Evolutionary conservation across 116 monocot species (phyloP).

Genomic region (Zostera marina): DNA sequence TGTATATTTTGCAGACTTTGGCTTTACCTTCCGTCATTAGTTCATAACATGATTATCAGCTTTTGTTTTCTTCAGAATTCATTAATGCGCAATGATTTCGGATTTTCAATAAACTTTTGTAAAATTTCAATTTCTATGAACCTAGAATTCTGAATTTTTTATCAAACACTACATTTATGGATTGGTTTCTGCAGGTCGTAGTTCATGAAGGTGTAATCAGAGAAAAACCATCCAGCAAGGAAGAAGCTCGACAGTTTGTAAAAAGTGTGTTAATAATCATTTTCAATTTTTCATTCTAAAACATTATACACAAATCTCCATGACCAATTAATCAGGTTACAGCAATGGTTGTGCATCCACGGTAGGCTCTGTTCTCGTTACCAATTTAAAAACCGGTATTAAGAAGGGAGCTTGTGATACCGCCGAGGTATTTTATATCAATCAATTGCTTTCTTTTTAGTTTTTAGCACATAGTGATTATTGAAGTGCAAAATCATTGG

Average conservation of each 20-base stretch:
- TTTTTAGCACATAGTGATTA: not conserved
- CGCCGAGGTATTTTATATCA: conserved; percentile 44
- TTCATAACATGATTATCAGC: too few species aligned
- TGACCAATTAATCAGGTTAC: conserved; percentile 36
- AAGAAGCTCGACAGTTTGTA: conserved; percentile 78
- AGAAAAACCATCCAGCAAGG: conserved; percentile 79
- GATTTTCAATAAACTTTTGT: too few species aligned
- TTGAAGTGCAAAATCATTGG: not conserved
- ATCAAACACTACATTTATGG: too few species aligned
- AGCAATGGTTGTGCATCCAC: conserved; percentile 64
- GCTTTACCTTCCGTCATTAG: too few species aligned
- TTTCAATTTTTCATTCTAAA: conserved; percentile 1
- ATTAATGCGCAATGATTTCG: too few species aligned
- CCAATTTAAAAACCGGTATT: conserved; percentile 70
- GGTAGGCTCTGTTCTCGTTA: conserved; percentile 79
- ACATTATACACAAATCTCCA: conserved; percentile 1
- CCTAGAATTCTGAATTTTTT: too few species aligned
- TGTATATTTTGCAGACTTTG: too few species aligned
- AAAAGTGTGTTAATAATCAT: conserved; percentile 30
- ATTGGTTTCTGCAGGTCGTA: conserved; percentile 37
- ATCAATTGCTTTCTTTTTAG: not conserved
- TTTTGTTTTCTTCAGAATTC: too few species aligned
- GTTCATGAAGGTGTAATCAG: conserved; percentile 73
- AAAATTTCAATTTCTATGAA: too few species aligned
- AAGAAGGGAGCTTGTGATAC: conserved; percentile 61